Evolutionary conservation across 129 eudicot genomes (phyloP).

Genomic region (Artemisia annua): DNA sequence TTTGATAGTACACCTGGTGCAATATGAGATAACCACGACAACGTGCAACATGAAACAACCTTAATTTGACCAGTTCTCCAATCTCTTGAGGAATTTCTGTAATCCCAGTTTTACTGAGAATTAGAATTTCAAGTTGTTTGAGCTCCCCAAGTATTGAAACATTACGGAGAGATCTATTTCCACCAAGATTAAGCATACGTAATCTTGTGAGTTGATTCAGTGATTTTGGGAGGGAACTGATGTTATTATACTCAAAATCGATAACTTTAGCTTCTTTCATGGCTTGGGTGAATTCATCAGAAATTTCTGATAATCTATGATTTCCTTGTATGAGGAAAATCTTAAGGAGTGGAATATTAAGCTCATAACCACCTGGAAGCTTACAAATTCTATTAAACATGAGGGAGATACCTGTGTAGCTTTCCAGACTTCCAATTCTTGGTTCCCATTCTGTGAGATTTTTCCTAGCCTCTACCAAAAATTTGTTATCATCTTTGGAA

Average conservation of each 20-base stretch:
- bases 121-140: constrained; percentile 8
- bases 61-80: neutral
- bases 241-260: neutral
- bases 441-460: too few species aligned
- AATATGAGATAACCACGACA: neutral
- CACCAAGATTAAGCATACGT: neutral
- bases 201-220: neutral
- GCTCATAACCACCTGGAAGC: too few species aligned
- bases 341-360: too few species aligned
- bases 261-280: neutral
- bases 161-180: neutral
- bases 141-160: constrained; percentile 4
- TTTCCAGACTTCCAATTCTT: too few species aligned
- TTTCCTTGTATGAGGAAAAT: too few species aligned
- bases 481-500: too few species aligned
- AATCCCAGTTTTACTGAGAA: neutral
- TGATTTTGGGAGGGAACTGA: neutral
- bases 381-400: too few species aligned
- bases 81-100: constrained; percentile 7
- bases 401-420: too few species aligned
- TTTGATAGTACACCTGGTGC: neutral
- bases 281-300: too few species aligned
- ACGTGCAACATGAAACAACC: neutral
- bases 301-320: too few species aligned
- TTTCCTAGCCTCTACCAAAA: too few species aligned